Conservation (phyloP, 257 asterid genomes). For the Fraxinus anomala region DNA sequence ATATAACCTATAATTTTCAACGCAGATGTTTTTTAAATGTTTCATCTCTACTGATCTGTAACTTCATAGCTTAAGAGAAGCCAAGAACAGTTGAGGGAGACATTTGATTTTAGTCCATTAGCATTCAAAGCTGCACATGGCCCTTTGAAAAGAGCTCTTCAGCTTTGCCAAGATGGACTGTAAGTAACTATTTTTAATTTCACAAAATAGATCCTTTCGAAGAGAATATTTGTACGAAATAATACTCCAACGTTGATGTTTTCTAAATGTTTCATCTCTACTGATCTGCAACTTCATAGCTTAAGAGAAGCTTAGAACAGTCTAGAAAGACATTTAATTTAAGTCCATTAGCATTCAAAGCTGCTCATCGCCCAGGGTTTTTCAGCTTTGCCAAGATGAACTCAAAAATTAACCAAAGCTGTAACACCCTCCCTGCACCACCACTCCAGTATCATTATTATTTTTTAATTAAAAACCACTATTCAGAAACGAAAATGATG, state of each 20-base stretch:
- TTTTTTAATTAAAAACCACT: background rate
- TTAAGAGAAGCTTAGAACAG: constrained; percentile 28
- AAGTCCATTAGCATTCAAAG: constrained; percentile 48
- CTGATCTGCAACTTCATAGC: constrained; percentile 37
- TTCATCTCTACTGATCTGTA: constrained; percentile 36
- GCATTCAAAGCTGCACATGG: constrained; percentile 64
- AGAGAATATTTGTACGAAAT: too few relatives aligned
- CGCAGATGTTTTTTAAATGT: constrained; percentile 8
- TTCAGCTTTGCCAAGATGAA: constrained; percentile 51
- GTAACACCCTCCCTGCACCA: background rate
- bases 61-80: constrained; percentile 32
- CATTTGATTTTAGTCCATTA: constrained; percentile 50
- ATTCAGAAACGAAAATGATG: background rate
- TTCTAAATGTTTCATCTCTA: constrained; percentile 31
- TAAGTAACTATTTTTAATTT: background rate
- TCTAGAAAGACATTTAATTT: constrained; percentile 34
- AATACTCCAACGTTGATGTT: background rate
- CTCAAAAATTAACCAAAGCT: background rate
- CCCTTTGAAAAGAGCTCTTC: constrained; percentile 29
- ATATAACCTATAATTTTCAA: background rate
- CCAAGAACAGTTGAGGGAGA: constrained; percentile 49
- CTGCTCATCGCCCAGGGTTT: constrained; percentile 30
- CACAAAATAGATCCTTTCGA: background rate
- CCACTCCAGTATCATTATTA: background rate
- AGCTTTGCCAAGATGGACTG: constrained; percentile 72